A percentile compares a stretch with the other conserved stretches of the same genome.
Conservation (phyloP, 805 yeast genomes). For the Torulaspora quercuum region DNA sequence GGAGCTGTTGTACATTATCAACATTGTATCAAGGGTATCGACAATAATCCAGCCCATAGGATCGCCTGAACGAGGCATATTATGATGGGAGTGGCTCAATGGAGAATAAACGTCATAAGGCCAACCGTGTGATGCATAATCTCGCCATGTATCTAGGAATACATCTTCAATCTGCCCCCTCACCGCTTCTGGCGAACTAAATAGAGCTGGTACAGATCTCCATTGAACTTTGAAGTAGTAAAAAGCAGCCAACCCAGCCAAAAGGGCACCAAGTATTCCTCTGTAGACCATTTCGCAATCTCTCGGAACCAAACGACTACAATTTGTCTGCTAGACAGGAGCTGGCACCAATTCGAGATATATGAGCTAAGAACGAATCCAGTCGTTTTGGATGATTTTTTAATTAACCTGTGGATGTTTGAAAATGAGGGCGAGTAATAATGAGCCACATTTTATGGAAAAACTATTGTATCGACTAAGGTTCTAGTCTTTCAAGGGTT, state of each 20-base stretch:
- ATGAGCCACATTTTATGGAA: no score
- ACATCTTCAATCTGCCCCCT: constrained; percentile 56
- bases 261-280: constrained; percentile 9
- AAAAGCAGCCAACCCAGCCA: constrained; percentile 14
- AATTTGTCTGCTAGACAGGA: constrained; percentile 1
- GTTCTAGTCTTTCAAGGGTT: no score
- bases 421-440: no score
- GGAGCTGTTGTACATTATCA: constrained; percentile 59
- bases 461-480: no score
- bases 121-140: constrained; percentile 70
- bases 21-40: constrained; percentile 78
- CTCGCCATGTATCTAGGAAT: constrained; percentile 73
- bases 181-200: constrained; percentile 11
- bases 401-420: no score
- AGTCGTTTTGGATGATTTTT: constrained; percentile 11
- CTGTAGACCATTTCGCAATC: constrained; percentile 9
- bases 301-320: background rate
- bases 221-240: constrained; percentile 7
- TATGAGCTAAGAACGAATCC: background rate
- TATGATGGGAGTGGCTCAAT: constrained; percentile 53
- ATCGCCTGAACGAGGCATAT: constrained; percentile 60
- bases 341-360: background rate
- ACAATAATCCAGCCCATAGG: constrained; percentile 95
- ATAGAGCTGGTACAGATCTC: constrained; percentile 1
- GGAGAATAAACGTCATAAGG: constrained; percentile 80